Evolutionary conservation across 495 filamentous ascomycete species (phyloP), one percentile per base, ranked within the genome.

Genomic region (Aspergillus sclerotioniger): DNA sequence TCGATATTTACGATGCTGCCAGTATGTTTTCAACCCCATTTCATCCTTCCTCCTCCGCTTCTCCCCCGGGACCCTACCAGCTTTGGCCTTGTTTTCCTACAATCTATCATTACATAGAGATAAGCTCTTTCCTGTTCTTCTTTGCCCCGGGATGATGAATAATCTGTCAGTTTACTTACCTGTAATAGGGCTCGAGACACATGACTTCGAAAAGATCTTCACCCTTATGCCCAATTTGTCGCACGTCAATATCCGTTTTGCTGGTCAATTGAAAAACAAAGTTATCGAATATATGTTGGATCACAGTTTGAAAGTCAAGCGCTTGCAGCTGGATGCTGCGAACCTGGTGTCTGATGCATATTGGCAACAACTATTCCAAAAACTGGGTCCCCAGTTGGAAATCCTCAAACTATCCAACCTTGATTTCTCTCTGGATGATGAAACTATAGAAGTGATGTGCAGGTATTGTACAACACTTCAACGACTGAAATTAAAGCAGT

Each of bases 201-300:
- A 91, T 52, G 90, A 96, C 61, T 93, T 83, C 62, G 80, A 88
- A 44, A 85, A 85, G 60, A 89, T 96, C 20, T 90, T 96, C 61
- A 84, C 90, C n/a, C 78, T 84, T 1, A 82, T 87, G 52, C 85
- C 90, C 5, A 78, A 71, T 13, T 73, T 95, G 33, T 82, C 82
- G 52, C 79, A 80, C 47, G 72, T 96, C 33, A 86, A 89, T 55
- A 76, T 94, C 45, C 82, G 84, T 39, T 90, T 92, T 65, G 89
- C 84, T n/a, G 86, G 90, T 33, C 90, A 94, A 62, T 86, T 96
- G 80, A 95, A 94, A 68, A 88, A 96, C 63, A 68, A 76, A 12
- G 86, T 90, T 25, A 78, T 96, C 66, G 80, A 93, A 17, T 95
- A 90, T 70, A 83, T 96, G 63, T 74, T 89, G 5, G 85, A 86